phyloP scores from a whole-genome alignment of 2,329 filamentous ascomycete genomes.

The Stemphylium lycopersici region DNA sequence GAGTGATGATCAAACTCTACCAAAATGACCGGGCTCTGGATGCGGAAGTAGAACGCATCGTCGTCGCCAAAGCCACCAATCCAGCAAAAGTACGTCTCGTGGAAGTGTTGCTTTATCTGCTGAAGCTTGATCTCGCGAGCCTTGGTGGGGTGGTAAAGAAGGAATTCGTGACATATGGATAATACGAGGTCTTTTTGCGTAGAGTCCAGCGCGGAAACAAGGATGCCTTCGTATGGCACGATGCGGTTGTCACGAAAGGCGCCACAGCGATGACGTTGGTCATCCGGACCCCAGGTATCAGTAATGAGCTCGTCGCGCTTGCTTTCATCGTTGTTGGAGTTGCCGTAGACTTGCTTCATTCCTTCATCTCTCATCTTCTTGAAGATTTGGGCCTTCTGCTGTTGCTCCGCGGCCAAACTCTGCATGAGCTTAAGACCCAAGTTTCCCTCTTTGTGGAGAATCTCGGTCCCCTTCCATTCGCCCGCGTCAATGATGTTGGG shows the following conservation, averaged over 20 bases:
- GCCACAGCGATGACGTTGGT: constrained; percentile 78
- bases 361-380: constrained; percentile 65
- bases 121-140: constrained; percentile 63
- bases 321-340: constrained; percentile 32
- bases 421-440: constrained; percentile 75
- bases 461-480: constrained; percentile 66
- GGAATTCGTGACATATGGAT: constrained; percentile 67
- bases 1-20: constrained; percentile 82
- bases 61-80: constrained; percentile 71
- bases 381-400: constrained; percentile 63
- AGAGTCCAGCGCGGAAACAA: constrained; percentile 56
- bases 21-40: constrained; percentile 77
- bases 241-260: constrained; percentile 79
- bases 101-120: constrained; percentile 61
- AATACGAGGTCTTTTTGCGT: constrained; percentile 63
- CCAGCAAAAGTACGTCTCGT: constrained; percentile 82
- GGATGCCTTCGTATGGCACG: constrained; percentile 73
- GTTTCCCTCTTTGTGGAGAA: constrained; percentile 68
- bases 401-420: constrained; percentile 56
- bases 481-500: constrained; percentile 75
- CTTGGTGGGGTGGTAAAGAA: constrained; percentile 68
- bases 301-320: constrained; percentile 48
- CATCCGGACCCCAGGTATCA: constrained; percentile 79
- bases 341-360: constrained; percentile 61
- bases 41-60: constrained; percentile 77